Conservation (phyloP, 1,284 basidiomycete species). For the Ustilago lituana region DNA sequence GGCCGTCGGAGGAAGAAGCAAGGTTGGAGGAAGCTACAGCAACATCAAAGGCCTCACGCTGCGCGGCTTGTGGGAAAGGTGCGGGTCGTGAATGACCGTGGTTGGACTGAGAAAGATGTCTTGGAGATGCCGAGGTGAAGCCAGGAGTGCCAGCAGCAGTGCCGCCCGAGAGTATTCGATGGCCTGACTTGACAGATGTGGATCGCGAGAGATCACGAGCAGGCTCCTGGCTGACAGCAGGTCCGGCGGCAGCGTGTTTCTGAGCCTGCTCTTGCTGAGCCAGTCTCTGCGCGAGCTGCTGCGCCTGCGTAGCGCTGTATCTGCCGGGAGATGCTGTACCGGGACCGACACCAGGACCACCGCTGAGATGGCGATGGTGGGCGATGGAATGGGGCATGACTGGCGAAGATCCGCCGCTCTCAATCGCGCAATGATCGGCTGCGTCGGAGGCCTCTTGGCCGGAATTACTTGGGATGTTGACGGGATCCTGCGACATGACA, state of each 20-base stretch:
- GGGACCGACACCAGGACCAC: conserved; percentile 44
- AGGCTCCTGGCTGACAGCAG: conserved; percentile 5
- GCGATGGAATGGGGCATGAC: conserved; percentile 70
- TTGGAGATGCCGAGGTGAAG: conserved; percentile 42
- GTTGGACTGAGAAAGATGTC: conserved; percentile 41
- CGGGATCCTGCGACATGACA: conserved; percentile 33
- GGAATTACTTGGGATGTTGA: conserved; percentile 12
- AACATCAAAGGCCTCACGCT: conserved; percentile 54
- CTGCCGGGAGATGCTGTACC: conserved; percentile 44
- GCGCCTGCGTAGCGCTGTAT: conserved; percentile 40
- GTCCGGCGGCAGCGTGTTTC: conserved; percentile 11
- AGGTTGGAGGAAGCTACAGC: conserved; percentile 59
- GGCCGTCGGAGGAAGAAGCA: conserved; percentile 56
- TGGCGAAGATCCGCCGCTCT: conserved; percentile 30
- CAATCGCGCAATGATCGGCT: conserved; percentile 30
- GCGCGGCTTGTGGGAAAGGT: conserved; percentile 47
- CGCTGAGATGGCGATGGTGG: conserved; percentile 74
- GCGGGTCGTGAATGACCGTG: conserved; percentile 48
- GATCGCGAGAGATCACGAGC: conserved; percentile 28
- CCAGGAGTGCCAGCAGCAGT: conserved; percentile 31
- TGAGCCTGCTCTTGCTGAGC: conserved; percentile 36
- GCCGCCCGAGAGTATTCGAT: conserved; percentile 24
- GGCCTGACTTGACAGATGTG: conserved; percentile 21
- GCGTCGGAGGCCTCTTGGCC: not conserved
- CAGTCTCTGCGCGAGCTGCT: conserved; percentile 37